Conservation (phyloP, 306 rosid genomes). For the Sicyos edulis region DNA sequence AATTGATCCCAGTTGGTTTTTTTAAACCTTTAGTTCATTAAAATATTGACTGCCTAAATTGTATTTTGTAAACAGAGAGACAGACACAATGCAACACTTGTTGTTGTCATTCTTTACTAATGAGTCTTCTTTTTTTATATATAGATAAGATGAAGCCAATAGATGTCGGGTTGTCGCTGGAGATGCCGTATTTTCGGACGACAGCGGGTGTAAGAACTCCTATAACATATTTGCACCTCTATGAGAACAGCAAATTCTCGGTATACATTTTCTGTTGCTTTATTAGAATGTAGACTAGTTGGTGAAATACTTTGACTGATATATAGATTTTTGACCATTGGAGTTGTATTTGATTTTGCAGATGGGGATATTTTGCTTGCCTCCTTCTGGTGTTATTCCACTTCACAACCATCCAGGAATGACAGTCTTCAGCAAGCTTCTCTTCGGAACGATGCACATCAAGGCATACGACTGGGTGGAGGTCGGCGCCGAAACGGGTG, state of each 20-base stretch:
- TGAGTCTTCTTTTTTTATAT: slow-evolving; percentile 22
- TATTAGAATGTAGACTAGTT: background rate
- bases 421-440: slow-evolving; percentile 93
- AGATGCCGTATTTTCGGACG: slow-evolving; percentile 50
- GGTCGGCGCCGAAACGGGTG: slow-evolving; percentile 35
- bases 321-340: slow-evolving; percentile 3
- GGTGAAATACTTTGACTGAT: background rate
- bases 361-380: slow-evolving; percentile 96
- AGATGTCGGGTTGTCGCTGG: slow-evolving; percentile 65
- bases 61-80: background rate
- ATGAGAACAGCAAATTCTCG: slow-evolving; percentile 64
- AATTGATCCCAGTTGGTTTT: background rate
- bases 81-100: background rate
- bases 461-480: slow-evolving; percentile 85
- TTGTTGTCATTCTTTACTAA: slow-evolving; percentile 10
- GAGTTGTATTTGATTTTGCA: slow-evolving; percentile 25
- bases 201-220: slow-evolving; percentile 21
- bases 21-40: background rate
- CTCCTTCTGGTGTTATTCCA: slow-evolving; percentile 89
- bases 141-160: slow-evolving; percentile 59
- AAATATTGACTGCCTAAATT: background rate
- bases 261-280: slow-evolving; percentile 29
- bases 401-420: slow-evolving; percentile 97
- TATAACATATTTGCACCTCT: slow-evolving; percentile 70
- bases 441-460: slow-evolving; percentile 90